phyloP scores from a whole-genome alignment of 2,329 filamentous ascomycete species.

The Phyllosticta ampelicida region DNA sequence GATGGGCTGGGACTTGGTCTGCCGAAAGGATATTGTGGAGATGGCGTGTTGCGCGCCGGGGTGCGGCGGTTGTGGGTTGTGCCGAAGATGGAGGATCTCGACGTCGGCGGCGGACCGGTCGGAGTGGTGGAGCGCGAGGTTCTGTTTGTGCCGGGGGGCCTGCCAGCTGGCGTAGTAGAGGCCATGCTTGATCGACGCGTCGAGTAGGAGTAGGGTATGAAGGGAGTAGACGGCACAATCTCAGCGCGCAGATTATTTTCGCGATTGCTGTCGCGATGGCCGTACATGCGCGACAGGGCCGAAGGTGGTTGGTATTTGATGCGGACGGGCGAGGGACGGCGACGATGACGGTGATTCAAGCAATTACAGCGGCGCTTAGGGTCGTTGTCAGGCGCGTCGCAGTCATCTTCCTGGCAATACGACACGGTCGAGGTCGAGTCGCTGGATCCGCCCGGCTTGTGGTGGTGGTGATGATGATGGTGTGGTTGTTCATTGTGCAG shows the following conservation, averaged over 20 bases:
- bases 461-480: not conserved
- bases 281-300: slow-evolving; percentile 7
- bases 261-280: not conserved
- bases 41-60: slow-evolving; percentile 11
- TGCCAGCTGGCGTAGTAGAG: slow-evolving; percentile 49
- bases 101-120: slow-evolving; percentile 39
- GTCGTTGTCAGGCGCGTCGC: slow-evolving; percentile 9
- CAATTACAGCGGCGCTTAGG: slow-evolving; percentile 10
- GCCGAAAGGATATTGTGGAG: slow-evolving; percentile 5
- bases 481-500: slow-evolving; percentile 5
- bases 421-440: not conserved
- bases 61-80: slow-evolving; percentile 37
- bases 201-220: slow-evolving; percentile 12
- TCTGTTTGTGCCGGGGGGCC: slow-evolving; percentile 37
- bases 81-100: slow-evolving; percentile 35
- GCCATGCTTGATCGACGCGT: slow-evolving; percentile 24
- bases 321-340: not conserved
- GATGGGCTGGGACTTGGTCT: slow-evolving; percentile 6
- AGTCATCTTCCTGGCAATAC: not conserved
- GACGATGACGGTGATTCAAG: slow-evolving; percentile 8
- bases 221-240: slow-evolving; percentile 24
- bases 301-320: slow-evolving; percentile 2
- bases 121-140: slow-evolving; percentile 44
- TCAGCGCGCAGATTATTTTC: slow-evolving; percentile 1
- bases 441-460: not conserved